These are phyloP conservation scores for Vickermania ingenoplastis DNA, from an alignment of 208 protist genomes.

Conservation along the genomic window DNA sequence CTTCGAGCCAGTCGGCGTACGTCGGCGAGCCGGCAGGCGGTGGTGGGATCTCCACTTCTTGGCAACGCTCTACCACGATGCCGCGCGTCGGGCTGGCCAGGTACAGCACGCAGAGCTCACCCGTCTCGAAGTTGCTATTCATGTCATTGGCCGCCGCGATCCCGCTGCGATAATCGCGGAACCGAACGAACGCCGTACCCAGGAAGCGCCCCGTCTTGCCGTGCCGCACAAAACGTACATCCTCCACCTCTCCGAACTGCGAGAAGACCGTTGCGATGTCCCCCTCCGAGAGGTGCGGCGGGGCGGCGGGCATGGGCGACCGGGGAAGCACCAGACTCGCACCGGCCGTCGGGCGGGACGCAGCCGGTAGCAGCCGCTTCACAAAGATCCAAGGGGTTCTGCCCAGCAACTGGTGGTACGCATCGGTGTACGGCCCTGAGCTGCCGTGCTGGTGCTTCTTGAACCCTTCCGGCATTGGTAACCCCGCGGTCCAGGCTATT, in stretches of 20 bases:
- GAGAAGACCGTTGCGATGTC: constrained; percentile 83
- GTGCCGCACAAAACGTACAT: constrained; percentile 73
- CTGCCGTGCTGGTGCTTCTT: constrained; percentile 36
- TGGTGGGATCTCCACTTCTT: constrained; percentile 46
- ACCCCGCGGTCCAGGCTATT: too few species aligned
- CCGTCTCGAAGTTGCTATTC: constrained; percentile 63
- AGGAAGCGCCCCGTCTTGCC: constrained; percentile 55
- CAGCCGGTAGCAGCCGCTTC: constrained; percentile 23
- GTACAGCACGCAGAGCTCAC: constrained; percentile 38
- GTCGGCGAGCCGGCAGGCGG: constrained; percentile 13
- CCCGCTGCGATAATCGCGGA: constrained; percentile 53
- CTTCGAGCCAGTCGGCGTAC: constrained; percentile 41
- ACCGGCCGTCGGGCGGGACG: too few species aligned
- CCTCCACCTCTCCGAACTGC: constrained; percentile 73
- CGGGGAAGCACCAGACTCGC: too few species aligned
- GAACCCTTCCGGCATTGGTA: too few species aligned
- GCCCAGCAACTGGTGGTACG: constrained; percentile 66
- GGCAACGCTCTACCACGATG: constrained; percentile 72
- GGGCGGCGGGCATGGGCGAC: constrained; percentile 1
- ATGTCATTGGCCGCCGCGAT: constrained; percentile 68
- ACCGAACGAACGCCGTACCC: constrained; percentile 75
- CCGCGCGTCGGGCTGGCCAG: constrained; percentile 14
- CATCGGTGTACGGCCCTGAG: constrained; percentile 54
- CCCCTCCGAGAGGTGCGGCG: constrained; percentile 52
- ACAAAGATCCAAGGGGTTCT: constrained; percentile 66